Evolutionary conservation across 1,284 basidiomycete species (phyloP).

Genomic region (Ustilago loliicola): DNA sequence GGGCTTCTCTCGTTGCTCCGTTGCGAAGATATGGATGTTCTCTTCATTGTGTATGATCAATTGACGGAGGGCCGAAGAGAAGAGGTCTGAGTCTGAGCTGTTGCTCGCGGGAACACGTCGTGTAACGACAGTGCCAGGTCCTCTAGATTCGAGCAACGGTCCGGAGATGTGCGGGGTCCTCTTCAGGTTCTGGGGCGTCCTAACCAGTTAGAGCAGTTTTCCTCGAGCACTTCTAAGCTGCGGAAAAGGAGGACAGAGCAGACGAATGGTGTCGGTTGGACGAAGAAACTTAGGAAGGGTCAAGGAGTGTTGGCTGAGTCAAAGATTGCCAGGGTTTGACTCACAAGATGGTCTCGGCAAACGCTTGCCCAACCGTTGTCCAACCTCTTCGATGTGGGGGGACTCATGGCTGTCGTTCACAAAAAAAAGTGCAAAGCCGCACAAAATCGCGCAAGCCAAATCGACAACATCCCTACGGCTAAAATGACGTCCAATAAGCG

Average conservation of each 20-base stretch:
- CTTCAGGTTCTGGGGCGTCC: background rate
- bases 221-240: background rate
- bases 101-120: background rate
- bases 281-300: background rate
- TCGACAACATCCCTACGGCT: background rate
- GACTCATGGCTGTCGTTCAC: no score
- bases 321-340: conserved; percentile 1
- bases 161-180: background rate
- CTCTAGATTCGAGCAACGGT: background rate
- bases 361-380: background rate
- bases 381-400: conserved; percentile 10
- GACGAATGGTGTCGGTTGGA: background rate
- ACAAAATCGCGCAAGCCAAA: conserved; percentile 1
- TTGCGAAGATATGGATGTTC: conserved; percentile 32
- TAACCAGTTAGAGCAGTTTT: conserved; percentile 1
- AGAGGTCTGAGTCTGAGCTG: background rate
- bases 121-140: background rate
- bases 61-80: background rate
- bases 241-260: background rate
- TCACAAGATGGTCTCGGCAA: conserved; percentile 9
- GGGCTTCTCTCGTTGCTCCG: conserved; percentile 45
- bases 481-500: background rate
- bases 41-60: conserved; percentile 19
- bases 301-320: background rate
- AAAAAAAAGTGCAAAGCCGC: background rate